Base-by-base conservation (phyloP, 2,329 filamentous ascomycete species). In the Penicillium griseofulvum region DNA sequence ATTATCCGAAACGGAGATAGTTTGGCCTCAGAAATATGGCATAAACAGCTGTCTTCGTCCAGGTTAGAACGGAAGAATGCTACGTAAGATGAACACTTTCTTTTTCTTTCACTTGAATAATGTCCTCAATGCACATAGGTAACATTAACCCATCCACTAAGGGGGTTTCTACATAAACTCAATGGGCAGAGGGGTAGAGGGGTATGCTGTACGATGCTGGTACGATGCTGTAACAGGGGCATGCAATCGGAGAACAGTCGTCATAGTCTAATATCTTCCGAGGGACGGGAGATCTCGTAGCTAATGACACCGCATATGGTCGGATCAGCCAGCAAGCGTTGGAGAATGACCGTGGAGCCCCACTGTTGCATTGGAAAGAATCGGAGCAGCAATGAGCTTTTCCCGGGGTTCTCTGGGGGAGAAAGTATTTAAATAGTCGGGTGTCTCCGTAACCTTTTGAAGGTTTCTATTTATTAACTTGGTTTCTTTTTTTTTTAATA, bases 231-330 rank as follows among this genome's bases (percentile, higher is more conserved):
- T 14, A 41, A 41, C n/a, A 24, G 37, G 37, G 14, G 4, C 24
- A 38, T 31, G 12, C 24, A 36, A 37, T 52, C 38, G 42, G 31
- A 49, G 22, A 36, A 49, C 14, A 2, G 38, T 51, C 53, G 60
- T 62, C 56, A 56, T 57, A 38, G 46, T 17, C 49, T 39, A 42
- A 42, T 60, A 42, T 61, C 59, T 67, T 61, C 71, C 71, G 71
- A 73, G 66, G 65, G 52, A 65, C 71, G 71, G 71, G 59, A 73
- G 71, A 74, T 72, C 65, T 74, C 71, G 71, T 68, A 69, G 55
- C 55, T 49, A 60, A 53, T 44, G 53, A 52, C 50, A 53, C 61
- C 55, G 59, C 59, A 64, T 59, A 61, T 56, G 65, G 62, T 65
- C 59, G 62, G 66, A 65, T 65, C 65, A 64, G 52, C 65, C 67